phyloP scores from a whole-genome alignment of 352 stramenopile genomes.

The Peronospora belbahrii region DNA sequence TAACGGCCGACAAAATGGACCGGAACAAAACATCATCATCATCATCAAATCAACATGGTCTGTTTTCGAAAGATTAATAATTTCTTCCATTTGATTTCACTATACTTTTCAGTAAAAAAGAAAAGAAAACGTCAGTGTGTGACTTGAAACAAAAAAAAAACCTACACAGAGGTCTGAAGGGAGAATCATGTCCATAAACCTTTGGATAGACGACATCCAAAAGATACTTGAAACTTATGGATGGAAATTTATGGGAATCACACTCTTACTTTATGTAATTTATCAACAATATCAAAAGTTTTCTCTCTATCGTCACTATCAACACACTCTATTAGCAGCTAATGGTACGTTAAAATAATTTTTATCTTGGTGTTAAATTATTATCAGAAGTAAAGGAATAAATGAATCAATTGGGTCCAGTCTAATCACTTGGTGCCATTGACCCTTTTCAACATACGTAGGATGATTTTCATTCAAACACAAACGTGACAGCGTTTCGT shows the following conservation, averaged over 20 bases:
- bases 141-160: constrained; percentile 10
- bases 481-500: constrained; percentile 5
- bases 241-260: constrained; percentile 37
- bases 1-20: constrained; percentile 5
- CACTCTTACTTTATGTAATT: constrained; percentile 23
- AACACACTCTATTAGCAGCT: constrained; percentile 31
- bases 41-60: too few relatives aligned
- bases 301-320: constrained; percentile 20
- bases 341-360: constrained; percentile 63
- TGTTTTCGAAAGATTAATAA: too few relatives aligned
- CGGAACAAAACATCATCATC: constrained; percentile 6
- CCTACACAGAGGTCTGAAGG: neutral
- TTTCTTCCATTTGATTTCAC: constrained; percentile 4
- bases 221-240: constrained; percentile 39
- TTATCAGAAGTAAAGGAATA: too few relatives aligned
- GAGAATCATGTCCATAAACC: neutral
- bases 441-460: constrained; percentile 10
- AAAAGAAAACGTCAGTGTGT: constrained; percentile 7
- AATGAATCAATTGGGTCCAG: constrained; percentile 10
- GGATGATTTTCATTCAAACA: constrained; percentile 13
- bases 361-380: too few relatives aligned
- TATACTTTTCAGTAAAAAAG: constrained; percentile 25
- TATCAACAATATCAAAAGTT: constrained; percentile 27
- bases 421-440: neutral
- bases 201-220: constrained; percentile 24